These are phyloP conservation scores for Leishmania mexicana DNA, from an alignment of 208 protist genomes.

Conservation along the genomic window DNA sequence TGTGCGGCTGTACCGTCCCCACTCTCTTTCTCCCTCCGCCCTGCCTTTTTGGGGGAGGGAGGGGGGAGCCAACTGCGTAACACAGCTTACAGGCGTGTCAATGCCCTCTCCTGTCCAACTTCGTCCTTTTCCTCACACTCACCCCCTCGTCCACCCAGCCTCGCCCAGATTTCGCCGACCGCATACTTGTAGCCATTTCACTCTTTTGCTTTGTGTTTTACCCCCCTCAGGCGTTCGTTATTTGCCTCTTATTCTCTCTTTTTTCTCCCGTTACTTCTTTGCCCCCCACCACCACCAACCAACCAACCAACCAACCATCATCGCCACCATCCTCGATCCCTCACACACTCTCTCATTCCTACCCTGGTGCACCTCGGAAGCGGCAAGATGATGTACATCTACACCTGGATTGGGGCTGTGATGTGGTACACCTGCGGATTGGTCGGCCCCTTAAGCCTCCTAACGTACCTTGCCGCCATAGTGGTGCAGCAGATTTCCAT, in stretches of 20 bases:
- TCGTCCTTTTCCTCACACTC: neutral
- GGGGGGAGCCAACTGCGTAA: neutral
- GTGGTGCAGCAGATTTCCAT: conserved; percentile 60
- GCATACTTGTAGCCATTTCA: conserved; percentile 18
- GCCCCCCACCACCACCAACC: neutral
- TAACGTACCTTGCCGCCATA: conserved; percentile 62
- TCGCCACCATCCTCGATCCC: neutral
- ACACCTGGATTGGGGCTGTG: conserved; percentile 53
- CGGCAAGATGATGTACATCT: conserved; percentile 67
- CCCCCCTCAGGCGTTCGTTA: neutral
- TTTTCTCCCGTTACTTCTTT: neutral
- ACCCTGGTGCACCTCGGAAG: neutral
- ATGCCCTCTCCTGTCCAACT: neutral
- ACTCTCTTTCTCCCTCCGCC: conserved; percentile 4
- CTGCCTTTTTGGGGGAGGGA: neutral
- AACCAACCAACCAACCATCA: neutral
- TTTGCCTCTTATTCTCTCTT: neutral
- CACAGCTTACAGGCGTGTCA: neutral
- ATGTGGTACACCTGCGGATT: conserved; percentile 66
- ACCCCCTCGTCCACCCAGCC: neutral
- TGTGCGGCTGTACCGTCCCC: neutral
- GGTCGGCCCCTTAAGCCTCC: conserved; percentile 80
- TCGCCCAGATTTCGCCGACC: neutral
- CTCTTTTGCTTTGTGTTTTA: neutral
- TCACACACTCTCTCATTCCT: neutral